These are phyloP conservation scores for Orbilia oligospora DNA, from an alignment of 2,329 filamentous ascomycete genomes.

Conservation along the genomic window DNA sequence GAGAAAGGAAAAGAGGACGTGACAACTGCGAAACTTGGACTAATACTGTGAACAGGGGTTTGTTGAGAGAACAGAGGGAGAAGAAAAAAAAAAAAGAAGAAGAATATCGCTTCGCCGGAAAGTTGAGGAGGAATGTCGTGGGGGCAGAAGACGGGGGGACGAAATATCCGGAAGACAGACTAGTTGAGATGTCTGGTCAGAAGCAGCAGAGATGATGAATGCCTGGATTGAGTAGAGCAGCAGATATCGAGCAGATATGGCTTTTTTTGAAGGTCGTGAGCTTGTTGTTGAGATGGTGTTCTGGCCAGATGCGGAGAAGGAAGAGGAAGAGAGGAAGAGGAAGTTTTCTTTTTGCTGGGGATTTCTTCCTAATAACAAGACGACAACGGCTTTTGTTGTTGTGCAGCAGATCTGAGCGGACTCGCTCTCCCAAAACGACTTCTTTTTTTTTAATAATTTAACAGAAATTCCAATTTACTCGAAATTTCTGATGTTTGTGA, in stretches of 20 bases:
- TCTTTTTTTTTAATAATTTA: neutral
- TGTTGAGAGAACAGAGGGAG: no score
- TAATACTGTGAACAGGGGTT: conserved; percentile 46
- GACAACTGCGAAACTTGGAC: conserved; percentile 47
- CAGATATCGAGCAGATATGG: conserved; percentile 20
- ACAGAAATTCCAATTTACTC: conserved; percentile 1
- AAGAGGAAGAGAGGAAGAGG: conserved; percentile 17
- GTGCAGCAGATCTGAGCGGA: neutral
- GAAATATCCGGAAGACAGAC: conserved; percentile 40
- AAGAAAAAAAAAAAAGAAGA: no score
- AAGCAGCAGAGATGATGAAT: conserved; percentile 24
- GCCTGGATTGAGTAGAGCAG: neutral
- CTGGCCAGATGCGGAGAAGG: conserved; percentile 58
- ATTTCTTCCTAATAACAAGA: conserved; percentile 7
- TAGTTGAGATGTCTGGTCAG: conserved; percentile 24
- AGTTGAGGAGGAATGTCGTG: conserved; percentile 54
- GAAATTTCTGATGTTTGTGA: neutral
- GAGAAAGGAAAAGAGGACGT: conserved; percentile 55
- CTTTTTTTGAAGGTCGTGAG: conserved; percentile 7
- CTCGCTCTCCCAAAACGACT: neutral
- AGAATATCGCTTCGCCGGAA: conserved; percentile 58
- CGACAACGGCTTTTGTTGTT: conserved; percentile 34
- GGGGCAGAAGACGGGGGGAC: conserved; percentile 27
- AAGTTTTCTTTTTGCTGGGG: conserved; percentile 41
- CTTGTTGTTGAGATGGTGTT: conserved; percentile 29